phyloP scores from a whole-genome alignment of 495 filamentous ascomycete species.

The Pseudoneurospora amorphoporcata region DNA sequence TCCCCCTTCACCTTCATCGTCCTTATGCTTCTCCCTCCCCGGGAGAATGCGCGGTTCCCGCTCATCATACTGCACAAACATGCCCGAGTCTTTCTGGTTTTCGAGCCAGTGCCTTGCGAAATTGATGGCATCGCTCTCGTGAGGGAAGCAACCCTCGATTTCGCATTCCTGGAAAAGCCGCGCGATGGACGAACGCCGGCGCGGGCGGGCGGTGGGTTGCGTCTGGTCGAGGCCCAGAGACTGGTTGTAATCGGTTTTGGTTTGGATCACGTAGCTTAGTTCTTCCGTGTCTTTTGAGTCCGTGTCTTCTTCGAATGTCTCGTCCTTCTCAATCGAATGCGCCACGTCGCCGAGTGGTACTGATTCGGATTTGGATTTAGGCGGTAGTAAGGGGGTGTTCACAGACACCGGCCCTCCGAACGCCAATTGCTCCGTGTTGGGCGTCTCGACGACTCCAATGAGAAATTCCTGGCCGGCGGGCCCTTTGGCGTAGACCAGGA shows the following conservation, averaged over 20 bases:
- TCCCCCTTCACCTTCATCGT: not conserved
- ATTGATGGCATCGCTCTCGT: conserved; percentile 17
- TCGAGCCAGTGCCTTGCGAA: conserved; percentile 19
- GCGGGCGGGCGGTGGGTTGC: not conserved
- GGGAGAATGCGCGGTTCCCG: conserved; percentile 6
- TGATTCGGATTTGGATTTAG: not conserved
- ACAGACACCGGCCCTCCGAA: not conserved
- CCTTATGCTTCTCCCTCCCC: not conserved
- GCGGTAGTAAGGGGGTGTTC: not conserved
- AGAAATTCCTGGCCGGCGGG: conserved; percentile 26
- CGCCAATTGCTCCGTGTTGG: conserved; percentile 18
- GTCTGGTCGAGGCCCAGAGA: not conserved
- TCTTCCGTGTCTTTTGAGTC: conserved; percentile 5
- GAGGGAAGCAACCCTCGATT: conserved; percentile 28
- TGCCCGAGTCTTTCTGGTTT: conserved; percentile 5
- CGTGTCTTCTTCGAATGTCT: not conserved
- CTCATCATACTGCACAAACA: conserved; percentile 33
- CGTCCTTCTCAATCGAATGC: not conserved
- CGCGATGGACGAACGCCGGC: conserved; percentile 1
- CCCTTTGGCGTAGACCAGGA: conserved; percentile 25
- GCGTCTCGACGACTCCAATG: conserved; percentile 27
- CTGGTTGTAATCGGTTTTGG: conserved; percentile 28
- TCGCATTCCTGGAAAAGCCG: conserved; percentile 25
- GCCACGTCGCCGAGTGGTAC: not conserved
- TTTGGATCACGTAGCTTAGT: conserved; percentile 30